These are phyloP conservation scores for Suhomyces maxii DNA, from an alignment of 1,139 yeast species.

Conservation along the genomic window DNA sequence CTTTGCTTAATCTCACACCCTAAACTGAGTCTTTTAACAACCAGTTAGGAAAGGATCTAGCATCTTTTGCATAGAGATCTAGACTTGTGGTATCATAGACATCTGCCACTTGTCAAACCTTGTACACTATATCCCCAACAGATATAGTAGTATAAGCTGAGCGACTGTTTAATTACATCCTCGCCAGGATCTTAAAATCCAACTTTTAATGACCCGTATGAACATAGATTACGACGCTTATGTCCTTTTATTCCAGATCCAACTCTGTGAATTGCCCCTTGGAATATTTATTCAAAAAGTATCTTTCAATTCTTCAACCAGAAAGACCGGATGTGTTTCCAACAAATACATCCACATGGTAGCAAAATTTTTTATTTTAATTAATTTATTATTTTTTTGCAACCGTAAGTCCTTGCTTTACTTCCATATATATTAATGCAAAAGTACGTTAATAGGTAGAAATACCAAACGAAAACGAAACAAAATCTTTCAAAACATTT, in stretches of 20 bases:
- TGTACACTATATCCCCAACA: not conserved
- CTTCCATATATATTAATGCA: slow-evolving; percentile 5
- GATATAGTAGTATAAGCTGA: not conserved
- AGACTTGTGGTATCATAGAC: not conserved
- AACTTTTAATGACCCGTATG: slow-evolving; percentile 37
- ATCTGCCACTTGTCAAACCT: not conserved
- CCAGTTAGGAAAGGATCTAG: not conserved
- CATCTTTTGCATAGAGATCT: not conserved
- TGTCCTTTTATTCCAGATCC: slow-evolving; percentile 30
- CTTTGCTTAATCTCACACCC: not conserved
- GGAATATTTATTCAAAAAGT: slow-evolving; percentile 7
- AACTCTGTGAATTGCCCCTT: slow-evolving; percentile 25
- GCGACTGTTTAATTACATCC: not conserved
- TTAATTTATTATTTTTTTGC: not conserved
- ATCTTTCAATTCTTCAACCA: slow-evolving; percentile 21
- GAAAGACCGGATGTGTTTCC: slow-evolving; percentile 18
- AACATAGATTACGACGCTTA: slow-evolving; percentile 20
- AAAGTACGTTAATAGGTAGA: slow-evolving; percentile 3
- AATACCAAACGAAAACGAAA: no score
- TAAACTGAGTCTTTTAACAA: not conserved
- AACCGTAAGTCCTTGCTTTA: slow-evolving; percentile 3
- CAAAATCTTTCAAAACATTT: no score
- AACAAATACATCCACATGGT: slow-evolving; percentile 14
- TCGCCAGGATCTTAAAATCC: slow-evolving; percentile 31
- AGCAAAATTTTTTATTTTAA: not conserved